These are phyloP conservation scores for Rhamnella rubrinervis DNA, from an alignment of 331 rosid species.

Conservation along the genomic window DNA sequence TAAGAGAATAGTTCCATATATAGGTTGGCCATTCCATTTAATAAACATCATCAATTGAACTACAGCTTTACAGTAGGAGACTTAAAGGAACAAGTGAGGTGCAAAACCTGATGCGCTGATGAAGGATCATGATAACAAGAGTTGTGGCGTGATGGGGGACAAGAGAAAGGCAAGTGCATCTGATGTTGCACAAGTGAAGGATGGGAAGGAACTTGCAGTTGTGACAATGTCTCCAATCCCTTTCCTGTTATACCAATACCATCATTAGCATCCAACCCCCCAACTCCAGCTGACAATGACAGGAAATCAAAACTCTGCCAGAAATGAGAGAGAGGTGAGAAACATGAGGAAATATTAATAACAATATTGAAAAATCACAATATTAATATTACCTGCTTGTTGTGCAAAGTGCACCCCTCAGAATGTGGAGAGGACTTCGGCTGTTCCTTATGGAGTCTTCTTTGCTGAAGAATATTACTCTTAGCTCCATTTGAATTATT, in stretches of 20 bases:
- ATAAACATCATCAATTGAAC: neutral
- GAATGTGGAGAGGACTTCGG: conserved; percentile 31
- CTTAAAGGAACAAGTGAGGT: neutral
- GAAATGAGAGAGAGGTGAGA: conserved; percentile 28
- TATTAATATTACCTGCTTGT: conserved; percentile 52
- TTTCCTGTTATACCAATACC: conserved; percentile 31
- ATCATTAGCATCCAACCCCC: conserved; percentile 39
- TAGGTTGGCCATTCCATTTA: too few relatives aligned
- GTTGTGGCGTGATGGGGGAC: conserved; percentile 40
- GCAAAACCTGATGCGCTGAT: conserved; percentile 48
- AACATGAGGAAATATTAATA: neutral
- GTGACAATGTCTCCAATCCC: conserved; percentile 42
- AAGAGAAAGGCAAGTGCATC: conserved; percentile 35
- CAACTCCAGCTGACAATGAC: conserved; percentile 50
- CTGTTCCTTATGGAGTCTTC: conserved; percentile 33
- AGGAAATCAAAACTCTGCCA: conserved; percentile 65
- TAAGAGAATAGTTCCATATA: too few relatives aligned
- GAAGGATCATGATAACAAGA: conserved; percentile 45
- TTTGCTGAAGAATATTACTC: conserved; percentile 36
- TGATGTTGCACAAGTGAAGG: conserved; percentile 51
- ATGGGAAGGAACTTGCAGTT: conserved; percentile 51
- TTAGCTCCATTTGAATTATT: conserved; percentile 30
- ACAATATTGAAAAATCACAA: conserved; percentile 5
- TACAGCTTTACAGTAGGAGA: too few relatives aligned
- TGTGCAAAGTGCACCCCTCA: conserved; percentile 30